Evolutionary conservation across 768 basidiomycete genomes (phyloP).

Genomic region (Tricholoma sp.): DNA sequence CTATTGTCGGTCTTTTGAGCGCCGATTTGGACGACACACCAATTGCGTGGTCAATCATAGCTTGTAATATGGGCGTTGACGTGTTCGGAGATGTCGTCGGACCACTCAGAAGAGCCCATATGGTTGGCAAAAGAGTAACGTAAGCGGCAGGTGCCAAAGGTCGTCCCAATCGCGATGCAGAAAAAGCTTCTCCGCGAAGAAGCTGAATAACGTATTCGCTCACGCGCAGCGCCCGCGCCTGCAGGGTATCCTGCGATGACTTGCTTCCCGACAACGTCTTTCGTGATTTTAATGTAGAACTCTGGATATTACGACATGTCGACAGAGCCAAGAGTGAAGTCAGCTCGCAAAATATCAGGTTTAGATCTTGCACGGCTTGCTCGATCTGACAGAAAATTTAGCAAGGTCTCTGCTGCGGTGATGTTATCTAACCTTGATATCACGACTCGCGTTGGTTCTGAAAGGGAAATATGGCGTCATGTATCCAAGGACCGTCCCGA

Average conservation of each 20-base stretch:
- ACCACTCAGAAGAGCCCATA: slow-evolving; percentile 70
- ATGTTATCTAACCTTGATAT: slow-evolving; percentile 47
- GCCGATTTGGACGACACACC: slow-evolving; percentile 54
- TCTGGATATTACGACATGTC: slow-evolving; percentile 16
- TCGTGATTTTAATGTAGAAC: slow-evolving; percentile 6
- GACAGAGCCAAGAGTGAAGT: slow-evolving; percentile 55
- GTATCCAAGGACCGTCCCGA: slow-evolving; percentile 59
- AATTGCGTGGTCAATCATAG: slow-evolving; percentile 62
- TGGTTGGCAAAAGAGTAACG: slow-evolving; percentile 63
- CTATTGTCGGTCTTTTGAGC: slow-evolving; percentile 62
- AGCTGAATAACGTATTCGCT: slow-evolving; percentile 56
- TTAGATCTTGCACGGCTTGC: slow-evolving; percentile 64
- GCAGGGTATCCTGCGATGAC: slow-evolving; percentile 14
- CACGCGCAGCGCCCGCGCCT: slow-evolving; percentile 45
- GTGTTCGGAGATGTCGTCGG: slow-evolving; percentile 16
- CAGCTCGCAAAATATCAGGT: slow-evolving; percentile 75
- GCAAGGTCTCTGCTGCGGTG: background rate
- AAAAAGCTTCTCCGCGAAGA: slow-evolving; percentile 45
- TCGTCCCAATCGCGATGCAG: slow-evolving; percentile 39
- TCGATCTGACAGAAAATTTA: slow-evolving; percentile 44
- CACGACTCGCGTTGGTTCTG: slow-evolving; percentile 37
- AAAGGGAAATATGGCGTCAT: slow-evolving; percentile 89
- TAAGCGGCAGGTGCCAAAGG: slow-evolving; percentile 57
- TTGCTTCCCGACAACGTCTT: background rate
- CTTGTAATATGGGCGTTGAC: slow-evolving; percentile 39